Evolutionary conservation across 352 stramenopile genomes (phyloP).

Genomic region (Pythium coloratum): DNA sequence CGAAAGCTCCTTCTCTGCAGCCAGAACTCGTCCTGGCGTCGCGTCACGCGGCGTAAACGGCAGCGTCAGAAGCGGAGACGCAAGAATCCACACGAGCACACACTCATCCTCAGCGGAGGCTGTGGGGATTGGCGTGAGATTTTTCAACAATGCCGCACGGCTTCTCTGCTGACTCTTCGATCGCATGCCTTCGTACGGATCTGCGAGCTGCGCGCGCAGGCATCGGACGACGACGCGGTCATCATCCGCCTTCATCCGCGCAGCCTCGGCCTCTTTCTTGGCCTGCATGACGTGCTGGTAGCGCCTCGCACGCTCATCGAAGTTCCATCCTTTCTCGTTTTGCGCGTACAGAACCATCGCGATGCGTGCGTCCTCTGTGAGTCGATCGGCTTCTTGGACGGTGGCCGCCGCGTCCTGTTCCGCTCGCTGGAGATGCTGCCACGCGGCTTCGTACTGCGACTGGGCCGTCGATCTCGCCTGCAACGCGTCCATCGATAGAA

Average conservation of each 20-base stretch:
- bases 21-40: conserved; percentile 28
- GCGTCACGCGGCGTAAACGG: conserved; percentile 52
- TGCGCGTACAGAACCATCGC: conserved; percentile 58
- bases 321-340: conserved; percentile 58
- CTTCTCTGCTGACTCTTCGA: conserved; percentile 1
- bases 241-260: conserved; percentile 43
- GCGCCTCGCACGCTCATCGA: conserved; percentile 54
- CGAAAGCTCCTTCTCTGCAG: conserved; percentile 60
- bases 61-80: conserved; percentile 40
- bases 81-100: conserved; percentile 54
- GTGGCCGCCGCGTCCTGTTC: conserved; percentile 34
- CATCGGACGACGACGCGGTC: conserved; percentile 30
- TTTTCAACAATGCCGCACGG: neutral
- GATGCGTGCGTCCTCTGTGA: conserved; percentile 61
- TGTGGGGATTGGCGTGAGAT: conserved; percentile 4
- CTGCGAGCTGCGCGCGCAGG: conserved; percentile 35
- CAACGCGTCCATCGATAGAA: conserved; percentile 42
- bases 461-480: conserved; percentile 32
- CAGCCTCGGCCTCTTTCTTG: conserved; percentile 48
- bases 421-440: conserved; percentile 25
- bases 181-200: conserved; percentile 38
- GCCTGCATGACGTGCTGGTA: conserved; percentile 57
- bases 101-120: conserved; percentile 14
- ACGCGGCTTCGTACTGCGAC: conserved; percentile 35
- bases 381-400: conserved; percentile 45